Conservation (phyloP, 257 asterid species). For the Salvia miltiorrhiza region DNA sequence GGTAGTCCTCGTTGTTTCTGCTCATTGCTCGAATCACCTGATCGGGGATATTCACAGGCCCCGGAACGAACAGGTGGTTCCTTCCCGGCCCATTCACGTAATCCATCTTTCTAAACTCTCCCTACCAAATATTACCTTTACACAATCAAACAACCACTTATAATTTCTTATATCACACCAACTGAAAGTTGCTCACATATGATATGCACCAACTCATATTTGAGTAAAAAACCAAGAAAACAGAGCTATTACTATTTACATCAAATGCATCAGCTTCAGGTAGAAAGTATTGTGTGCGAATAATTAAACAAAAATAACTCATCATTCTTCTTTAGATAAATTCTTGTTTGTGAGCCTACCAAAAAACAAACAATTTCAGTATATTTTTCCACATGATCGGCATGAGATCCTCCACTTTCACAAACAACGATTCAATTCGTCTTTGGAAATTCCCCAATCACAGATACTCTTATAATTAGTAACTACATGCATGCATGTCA, state of each 20-base stretch:
- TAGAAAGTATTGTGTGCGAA: not conserved
- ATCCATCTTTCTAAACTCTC: conserved; percentile 59
- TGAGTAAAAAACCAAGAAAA: no score
- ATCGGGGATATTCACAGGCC: conserved; percentile 98
- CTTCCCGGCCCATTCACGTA: conserved; percentile 89
- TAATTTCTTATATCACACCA: no score
- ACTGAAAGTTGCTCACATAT: no score
- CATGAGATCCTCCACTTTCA: not conserved
- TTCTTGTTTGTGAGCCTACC: no score
- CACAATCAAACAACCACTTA: no score
- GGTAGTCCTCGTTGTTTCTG: conserved; percentile 95
- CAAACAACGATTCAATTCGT: not conserved
- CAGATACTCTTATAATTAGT: not conserved
- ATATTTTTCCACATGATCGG: not conserved
- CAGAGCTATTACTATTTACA: not conserved
- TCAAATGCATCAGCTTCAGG: not conserved
- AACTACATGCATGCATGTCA: conserved; percentile 16
- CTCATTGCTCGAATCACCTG: conserved; percentile 96
- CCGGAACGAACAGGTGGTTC: conserved; percentile 99
- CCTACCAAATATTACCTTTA: not conserved
- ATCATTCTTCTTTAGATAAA: not conserved
- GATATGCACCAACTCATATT: not conserved
- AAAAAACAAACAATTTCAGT: no score
- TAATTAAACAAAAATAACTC: not conserved
- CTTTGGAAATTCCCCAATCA: not conserved